phyloP scores from a whole-genome alignment of 2,329 filamentous ascomycete species.

The Pestalotiopsis sp. region DNA sequence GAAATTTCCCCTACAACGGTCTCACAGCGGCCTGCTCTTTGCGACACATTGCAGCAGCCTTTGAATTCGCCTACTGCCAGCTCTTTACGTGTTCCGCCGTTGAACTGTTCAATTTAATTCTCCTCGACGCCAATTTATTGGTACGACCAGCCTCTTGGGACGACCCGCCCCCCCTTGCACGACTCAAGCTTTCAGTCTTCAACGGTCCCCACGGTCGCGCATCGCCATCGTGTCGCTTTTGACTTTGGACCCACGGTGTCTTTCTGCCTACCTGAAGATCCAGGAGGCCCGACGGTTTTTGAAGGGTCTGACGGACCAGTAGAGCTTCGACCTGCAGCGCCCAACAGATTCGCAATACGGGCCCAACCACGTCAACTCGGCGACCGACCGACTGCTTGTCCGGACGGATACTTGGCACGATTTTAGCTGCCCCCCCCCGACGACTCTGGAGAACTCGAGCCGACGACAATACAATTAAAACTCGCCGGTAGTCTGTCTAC shows the following conservation, averaged over 20 bases:
- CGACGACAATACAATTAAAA: neutral
- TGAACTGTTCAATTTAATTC: neutral
- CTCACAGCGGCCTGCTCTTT: neutral
- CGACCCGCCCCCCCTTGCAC: neutral
- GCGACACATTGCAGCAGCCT: neutral
- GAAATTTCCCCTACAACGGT: neutral
- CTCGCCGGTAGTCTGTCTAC: neutral
- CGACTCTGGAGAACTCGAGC: too few relatives aligned
- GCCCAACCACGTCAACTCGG: neutral
- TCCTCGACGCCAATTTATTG: neutral
- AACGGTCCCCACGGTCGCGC: slow-evolving; percentile 5
- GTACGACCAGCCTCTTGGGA: neutral
- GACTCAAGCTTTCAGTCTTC: neutral
- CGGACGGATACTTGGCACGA: slow-evolving; percentile 3
- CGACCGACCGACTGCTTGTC: neutral
- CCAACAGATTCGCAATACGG: neutral
- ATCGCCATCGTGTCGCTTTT: slow-evolving; percentile 12
- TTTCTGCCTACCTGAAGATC: neutral
- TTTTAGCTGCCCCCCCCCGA: neutral
- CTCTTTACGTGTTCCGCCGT: neutral
- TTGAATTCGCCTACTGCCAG: neutral
- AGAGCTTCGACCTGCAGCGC: neutral
- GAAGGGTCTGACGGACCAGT: neutral
- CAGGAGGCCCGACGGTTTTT: neutral
- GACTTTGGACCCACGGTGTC: neutral